phyloP scores from a whole-genome alignment of 257 asterid species.

The Sherardia arvensis region DNA sequence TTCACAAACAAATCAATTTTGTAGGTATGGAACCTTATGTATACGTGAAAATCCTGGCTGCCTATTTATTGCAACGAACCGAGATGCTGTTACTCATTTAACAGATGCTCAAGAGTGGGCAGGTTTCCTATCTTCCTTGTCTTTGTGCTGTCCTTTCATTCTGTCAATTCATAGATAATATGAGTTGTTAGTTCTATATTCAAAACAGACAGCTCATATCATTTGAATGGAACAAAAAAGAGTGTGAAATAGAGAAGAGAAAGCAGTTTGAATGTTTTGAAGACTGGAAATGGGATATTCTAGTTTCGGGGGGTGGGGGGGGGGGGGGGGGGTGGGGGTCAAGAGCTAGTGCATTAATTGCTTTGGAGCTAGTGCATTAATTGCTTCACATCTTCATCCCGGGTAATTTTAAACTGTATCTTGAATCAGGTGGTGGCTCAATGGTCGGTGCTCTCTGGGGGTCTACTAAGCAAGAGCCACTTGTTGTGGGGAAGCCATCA shows the following conservation, averaged over 20 bases:
- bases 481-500: conserved; percentile 94
- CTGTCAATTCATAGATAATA: neutral
- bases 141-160: neutral
- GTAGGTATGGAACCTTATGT: conserved; percentile 95
- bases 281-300: neutral
- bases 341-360: neutral
- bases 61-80: conserved; percentile 93
- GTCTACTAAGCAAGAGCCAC: conserved; percentile 82
- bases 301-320: too few species aligned
- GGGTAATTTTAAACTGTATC: conserved; percentile 8
- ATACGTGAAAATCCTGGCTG: conserved; percentile 97
- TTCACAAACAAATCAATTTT: conserved; percentile 7
- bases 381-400: neutral
- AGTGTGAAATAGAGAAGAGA: neutral
- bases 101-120: conserved; percentile 99
- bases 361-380: neutral
- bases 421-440: conserved; percentile 76
- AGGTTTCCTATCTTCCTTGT: conserved; percentile 36
- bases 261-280: neutral
- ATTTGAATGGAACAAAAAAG: neutral
- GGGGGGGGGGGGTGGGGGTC: too few species aligned
- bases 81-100: conserved; percentile 98
- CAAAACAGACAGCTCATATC: neutral
- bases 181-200: neutral
- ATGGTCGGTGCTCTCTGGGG: conserved; percentile 90